A percentile compares a stretch with the other conserved stretches of the same genome.
These are phyloP conservation scores for Ramalina peruviana DNA, from an alignment of 495 filamentous ascomycete species.

Conservation along the genomic window DNA sequence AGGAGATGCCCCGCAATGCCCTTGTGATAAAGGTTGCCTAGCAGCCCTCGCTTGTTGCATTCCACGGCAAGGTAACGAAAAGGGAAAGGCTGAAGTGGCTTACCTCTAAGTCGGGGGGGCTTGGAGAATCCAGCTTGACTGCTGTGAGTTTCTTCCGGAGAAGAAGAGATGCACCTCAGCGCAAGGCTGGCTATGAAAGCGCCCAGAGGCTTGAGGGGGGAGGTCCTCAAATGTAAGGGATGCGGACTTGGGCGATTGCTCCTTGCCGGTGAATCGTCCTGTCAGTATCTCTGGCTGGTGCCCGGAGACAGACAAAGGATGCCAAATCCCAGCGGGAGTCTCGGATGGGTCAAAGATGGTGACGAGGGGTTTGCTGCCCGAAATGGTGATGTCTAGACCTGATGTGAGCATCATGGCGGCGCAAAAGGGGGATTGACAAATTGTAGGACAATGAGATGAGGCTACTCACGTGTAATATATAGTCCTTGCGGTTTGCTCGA, in stretches of 20 bases:
- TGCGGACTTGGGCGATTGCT: background rate
- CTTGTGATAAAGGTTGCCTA: background rate
- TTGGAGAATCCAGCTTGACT: conserved; percentile 14
- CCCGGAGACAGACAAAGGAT: background rate
- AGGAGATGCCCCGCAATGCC: background rate
- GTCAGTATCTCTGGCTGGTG: background rate
- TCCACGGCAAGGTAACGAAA: background rate
- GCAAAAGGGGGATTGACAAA: too few relatives aligned
- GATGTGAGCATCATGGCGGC: too few relatives aligned
- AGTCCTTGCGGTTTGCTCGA: background rate
- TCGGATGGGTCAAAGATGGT: background rate
- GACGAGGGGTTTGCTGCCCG: background rate
- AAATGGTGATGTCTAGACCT: background rate
- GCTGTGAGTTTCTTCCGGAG: background rate
- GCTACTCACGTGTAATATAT: background rate
- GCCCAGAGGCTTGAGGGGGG: background rate
- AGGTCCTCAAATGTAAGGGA: conserved; percentile 8
- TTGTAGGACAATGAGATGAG: too few relatives aligned
- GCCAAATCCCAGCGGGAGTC: background rate
- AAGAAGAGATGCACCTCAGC: background rate
- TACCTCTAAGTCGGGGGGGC: conserved; percentile 9
- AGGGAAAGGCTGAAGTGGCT: background rate
- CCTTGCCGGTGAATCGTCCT: background rate
- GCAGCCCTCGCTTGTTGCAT: conserved; percentile 1
- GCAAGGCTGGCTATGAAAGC: background rate